Base-by-base conservation (phyloP, 768 basidiomycete genomes). In the Mycena belliarum region DNA sequence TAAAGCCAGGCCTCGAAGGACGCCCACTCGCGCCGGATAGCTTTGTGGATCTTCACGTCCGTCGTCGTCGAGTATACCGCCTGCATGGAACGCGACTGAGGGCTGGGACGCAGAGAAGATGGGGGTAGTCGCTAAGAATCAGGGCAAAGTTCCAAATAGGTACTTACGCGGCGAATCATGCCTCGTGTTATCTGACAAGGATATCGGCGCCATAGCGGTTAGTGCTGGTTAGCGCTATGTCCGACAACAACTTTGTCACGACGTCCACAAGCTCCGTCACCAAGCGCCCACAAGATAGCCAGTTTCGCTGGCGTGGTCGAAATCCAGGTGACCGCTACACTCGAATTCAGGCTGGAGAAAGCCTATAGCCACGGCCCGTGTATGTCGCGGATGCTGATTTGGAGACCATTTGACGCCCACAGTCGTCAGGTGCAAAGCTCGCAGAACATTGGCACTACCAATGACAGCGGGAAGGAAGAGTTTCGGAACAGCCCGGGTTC, bases 151-250 rank as follows among this genome's bases (percentile, higher is more conserved):
- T 47, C 49, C 61, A 47, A 11, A 58, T 55, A 43, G 40, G 61
- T 51, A 15, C 35, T n/a, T n/a, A n/a, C n/a, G n/a, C 32, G 47
- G 21, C 7, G 33, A 37, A 49, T 51, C 47, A 24, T 59, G 61
- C 61, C 61, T 63, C 61, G 61, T 63, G 61, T 44, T 59, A 51
- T 50, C 43, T 55, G 52, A 52, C 52, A 47, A n/a, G 20, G 47
- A 47, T 49, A 45, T 14, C 43, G 38, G 57, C 59, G 61, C 57
- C 41, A 59, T 63, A 57, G 59, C 61, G 40, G 5, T 18, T 21
- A 32, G 29, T 12, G 29, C 29, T n/a, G n/a, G n/a, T n/a, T n/a
- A n/a, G n/a, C 57, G 57, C 52, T 48, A 58, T 32, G 40, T 38
- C 12, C 33, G 60, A 40, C 40, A 52, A 35, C 38, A n/a, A n/a